Percentiles rank a stretch among this genome's conserved stretches.
Conservation (phyloP, 108 stramenopile genomes). For the Nitzschia sp. region DNA sequence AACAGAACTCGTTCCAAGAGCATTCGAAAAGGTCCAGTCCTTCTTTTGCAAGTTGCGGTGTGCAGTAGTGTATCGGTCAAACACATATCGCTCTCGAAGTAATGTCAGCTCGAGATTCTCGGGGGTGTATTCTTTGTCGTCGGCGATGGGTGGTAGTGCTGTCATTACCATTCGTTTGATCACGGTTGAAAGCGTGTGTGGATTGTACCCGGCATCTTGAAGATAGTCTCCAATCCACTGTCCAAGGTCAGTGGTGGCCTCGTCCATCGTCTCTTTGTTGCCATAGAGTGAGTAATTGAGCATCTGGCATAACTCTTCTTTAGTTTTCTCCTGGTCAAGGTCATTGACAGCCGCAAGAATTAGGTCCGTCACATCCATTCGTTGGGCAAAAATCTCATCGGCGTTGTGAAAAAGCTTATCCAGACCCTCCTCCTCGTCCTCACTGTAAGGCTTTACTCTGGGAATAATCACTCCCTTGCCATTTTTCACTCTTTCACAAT, state of each 20-base stretch:
- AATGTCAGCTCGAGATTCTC: conserved; percentile 31
- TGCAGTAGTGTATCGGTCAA: neutral
- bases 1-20: neutral
- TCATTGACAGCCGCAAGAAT: conserved; percentile 21
- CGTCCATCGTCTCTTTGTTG: conserved; percentile 6
- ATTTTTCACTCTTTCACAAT: conserved; percentile 16
- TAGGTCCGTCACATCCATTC: conserved; percentile 23
- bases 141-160: conserved; percentile 37
- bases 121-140: conserved; percentile 26
- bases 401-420: conserved; percentile 20
- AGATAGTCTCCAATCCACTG: conserved; percentile 52
- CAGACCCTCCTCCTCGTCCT: conserved; percentile 42
- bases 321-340: neutral
- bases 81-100: neutral
- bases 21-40: neutral
- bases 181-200: conserved; percentile 25
- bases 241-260: conserved; percentile 34
- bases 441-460: conserved; percentile 32
- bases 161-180: conserved; percentile 52
- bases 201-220: conserved; percentile 42
- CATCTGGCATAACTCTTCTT: conserved; percentile 31
- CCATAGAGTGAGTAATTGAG: conserved; percentile 8
- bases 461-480: conserved; percentile 36
- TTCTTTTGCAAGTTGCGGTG: neutral
- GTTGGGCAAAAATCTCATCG: conserved; percentile 17